Conservation (phyloP, 768 basidiomycete genomes). For the Thelephora aurantiotincta region DNA sequence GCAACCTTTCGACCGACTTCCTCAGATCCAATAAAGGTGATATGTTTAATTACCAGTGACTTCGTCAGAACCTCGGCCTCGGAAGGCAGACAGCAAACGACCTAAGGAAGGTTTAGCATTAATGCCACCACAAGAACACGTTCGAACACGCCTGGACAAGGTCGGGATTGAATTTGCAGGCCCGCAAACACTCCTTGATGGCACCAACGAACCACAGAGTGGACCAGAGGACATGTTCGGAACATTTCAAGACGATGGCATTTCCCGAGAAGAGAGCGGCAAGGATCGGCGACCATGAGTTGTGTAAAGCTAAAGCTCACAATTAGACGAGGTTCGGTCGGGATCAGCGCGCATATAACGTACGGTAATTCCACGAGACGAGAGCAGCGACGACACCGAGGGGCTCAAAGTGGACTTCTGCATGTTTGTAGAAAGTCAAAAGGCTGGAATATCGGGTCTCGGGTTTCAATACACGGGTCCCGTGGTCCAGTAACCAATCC, state of each 20-base stretch:
- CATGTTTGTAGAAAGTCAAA: slow-evolving; percentile 63
- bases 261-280: slow-evolving; percentile 88
- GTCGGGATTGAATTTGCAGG: slow-evolving; percentile 72
- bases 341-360: slow-evolving; percentile 7
- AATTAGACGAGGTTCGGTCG: neutral
- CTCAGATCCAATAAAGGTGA: slow-evolving; percentile 88
- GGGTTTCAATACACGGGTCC: slow-evolving; percentile 62
- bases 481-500: slow-evolving; percentile 82
- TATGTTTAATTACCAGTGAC: slow-evolving; percentile 75
- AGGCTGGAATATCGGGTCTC: slow-evolving; percentile 55
- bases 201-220: slow-evolving; percentile 71
- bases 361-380: slow-evolving; percentile 94
- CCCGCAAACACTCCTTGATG: slow-evolving; percentile 60
- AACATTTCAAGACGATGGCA: slow-evolving; percentile 80
- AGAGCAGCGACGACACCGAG: slow-evolving; percentile 86
- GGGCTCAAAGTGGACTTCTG: slow-evolving; percentile 77
- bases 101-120: slow-evolving; percentile 19
- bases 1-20: slow-evolving; percentile 59
- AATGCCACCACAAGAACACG: neutral
- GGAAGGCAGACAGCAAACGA: slow-evolving; percentile 82
- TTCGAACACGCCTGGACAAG: slow-evolving; percentile 57
- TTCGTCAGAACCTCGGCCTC: slow-evolving; percentile 72
- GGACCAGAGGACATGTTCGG: slow-evolving; percentile 88
- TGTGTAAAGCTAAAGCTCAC: slow-evolving; percentile 60
- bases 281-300: slow-evolving; percentile 86